Conservation (phyloP, 495 filamentous ascomycete genomes). For the Tuber aestivum region DNA sequence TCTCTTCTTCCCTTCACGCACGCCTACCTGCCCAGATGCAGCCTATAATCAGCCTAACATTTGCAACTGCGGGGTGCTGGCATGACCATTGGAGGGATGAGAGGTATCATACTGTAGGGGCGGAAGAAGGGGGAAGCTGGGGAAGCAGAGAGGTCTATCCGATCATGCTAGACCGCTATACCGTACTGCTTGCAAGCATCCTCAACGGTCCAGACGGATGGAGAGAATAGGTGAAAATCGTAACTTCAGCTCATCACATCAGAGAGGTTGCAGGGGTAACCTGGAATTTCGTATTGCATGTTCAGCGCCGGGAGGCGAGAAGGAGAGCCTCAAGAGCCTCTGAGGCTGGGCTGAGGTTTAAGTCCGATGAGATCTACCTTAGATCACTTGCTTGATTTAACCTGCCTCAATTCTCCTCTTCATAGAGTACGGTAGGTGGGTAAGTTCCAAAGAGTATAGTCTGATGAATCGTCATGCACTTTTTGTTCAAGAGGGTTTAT, state of each 20-base stretch:
- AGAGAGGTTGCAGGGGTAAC: not conserved
- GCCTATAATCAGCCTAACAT: not conserved
- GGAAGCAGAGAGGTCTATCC: not conserved
- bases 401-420: not conserved
- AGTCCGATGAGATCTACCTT: constrained; percentile 1
- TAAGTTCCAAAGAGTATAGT: not conserved
- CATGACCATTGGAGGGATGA: not conserved
- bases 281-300: not conserved
- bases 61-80: not conserved
- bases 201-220: not conserved
- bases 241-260: not conserved
- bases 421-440: not conserved
- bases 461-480: not conserved
- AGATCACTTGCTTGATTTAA: not conserved
- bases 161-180: not conserved
- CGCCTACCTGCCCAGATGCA: not conserved
- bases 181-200: not conserved
- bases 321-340: constrained; percentile 1
- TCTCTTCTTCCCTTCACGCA: not conserved
- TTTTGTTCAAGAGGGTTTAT: not conserved
- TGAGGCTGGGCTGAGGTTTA: not conserved
- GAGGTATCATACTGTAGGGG: not conserved
- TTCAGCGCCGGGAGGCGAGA: not conserved
- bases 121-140: not conserved
- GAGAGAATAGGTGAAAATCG: not conserved